Evolutionary conservation across 495 filamentous ascomycete genomes (phyloP), one percentile per base, ranked within the genome.

Genomic region (Parathielavia appendiculata): DNA sequence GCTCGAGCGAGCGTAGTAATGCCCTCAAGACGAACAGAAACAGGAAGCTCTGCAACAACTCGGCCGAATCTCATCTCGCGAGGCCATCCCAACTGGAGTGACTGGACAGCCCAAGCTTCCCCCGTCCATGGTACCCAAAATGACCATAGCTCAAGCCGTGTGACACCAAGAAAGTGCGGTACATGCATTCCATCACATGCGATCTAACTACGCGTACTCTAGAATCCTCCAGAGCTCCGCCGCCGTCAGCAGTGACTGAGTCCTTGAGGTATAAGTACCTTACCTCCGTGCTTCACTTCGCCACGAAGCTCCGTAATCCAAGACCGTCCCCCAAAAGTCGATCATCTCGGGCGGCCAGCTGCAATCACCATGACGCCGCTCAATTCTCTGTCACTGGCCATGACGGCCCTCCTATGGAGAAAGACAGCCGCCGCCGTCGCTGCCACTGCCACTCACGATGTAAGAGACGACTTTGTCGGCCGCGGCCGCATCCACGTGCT

Each of bases 401-500:
- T 38, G 6, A 5, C 45, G 2, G 23, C 41, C 41, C 41, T 60
- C 35, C 44, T 50, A 2, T 40, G 44, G 22, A 13, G 16, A 38
- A 30, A 51, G n/a, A n/a, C n/a, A 13, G 8, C 20, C 13, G 19
- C 51, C 0, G 0, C 12, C 9, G 43, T n/a, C 23, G 23, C 23
- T 9, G 11, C 12, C 16, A n/a, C 26, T 14, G 8, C 16, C 22
- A 11, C 40, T 9, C 47, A 32, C 26, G 16, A 30, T n/a, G 51
- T 56, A 17, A 30, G 22, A 5, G 19, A 64, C 5, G 50, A 60
- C 45, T 68, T 71, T 60, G 43, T 44, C 20, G 71, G 71, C 30
- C 58, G 54, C 11, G 71, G 64, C 11, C 48, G 63, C 35, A 70
- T 74, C 63, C 46, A 50, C 46, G 59, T 72, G 23, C 40, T 74